Evolutionary conservation across 2,329 filamentous ascomycete genomes (phyloP).

Genomic region (Penicillium carneum): DNA sequence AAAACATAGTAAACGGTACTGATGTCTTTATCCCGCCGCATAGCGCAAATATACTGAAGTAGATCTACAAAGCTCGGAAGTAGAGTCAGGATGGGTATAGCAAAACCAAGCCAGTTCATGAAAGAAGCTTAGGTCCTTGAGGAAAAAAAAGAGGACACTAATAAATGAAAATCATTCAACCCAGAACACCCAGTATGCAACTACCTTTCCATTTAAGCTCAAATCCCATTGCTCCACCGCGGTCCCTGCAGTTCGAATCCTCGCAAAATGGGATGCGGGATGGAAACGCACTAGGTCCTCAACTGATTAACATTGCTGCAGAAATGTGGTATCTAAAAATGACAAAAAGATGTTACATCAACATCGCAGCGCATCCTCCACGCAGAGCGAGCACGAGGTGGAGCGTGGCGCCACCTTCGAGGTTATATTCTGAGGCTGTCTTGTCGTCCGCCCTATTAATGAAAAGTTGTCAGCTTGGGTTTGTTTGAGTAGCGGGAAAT

Average conservation of each 20-base stretch:
- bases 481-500: neutral
- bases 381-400: constrained; percentile 94
- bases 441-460: constrained; percentile 85
- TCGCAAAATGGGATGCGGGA: neutral
- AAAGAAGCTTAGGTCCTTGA: neutral
- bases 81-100: neutral
- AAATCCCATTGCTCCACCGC: neutral
- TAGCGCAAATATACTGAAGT: neutral
- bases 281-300: constrained; percentile 1
- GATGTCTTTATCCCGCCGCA: neutral
- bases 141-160: neutral
- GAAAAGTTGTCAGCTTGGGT: constrained; percentile 11
- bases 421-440: constrained; percentile 85
- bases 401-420: constrained; percentile 89
- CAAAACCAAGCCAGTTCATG: neutral
- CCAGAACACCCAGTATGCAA: constrained; percentile 13
- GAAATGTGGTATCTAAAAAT: constrained; percentile 30
- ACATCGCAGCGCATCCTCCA: constrained; percentile 64
- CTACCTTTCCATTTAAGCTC: neutral
- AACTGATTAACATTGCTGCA: constrained; percentile 19
- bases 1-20: neutral
- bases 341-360: constrained; percentile 25
- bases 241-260: neutral
- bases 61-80: neutral
- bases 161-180: neutral